Conservation (phyloP, 805 yeast genomes). For the Yamadazyma sp. region DNA sequence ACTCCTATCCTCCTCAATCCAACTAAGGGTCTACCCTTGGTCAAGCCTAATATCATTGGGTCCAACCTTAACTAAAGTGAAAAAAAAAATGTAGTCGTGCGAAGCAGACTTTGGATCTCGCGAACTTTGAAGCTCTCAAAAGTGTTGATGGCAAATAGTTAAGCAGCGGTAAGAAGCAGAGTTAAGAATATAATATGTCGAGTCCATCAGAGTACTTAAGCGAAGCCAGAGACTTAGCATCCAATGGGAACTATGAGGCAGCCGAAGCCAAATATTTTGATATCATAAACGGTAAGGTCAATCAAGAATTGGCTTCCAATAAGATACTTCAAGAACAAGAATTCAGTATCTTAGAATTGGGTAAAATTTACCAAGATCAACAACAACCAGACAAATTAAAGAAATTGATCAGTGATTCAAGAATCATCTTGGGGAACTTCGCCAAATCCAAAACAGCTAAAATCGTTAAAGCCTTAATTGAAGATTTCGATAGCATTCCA, state of each 20-base stretch:
- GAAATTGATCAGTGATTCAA: conserved; percentile 62
- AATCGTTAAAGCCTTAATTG: conserved; percentile 78
- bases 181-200: too few relatives aligned
- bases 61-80: too few relatives aligned
- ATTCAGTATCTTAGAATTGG: conserved; percentile 69
- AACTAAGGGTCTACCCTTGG: too few relatives aligned
- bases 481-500: conserved; percentile 64
- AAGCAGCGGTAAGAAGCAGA: too few relatives aligned
- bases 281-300: conserved; percentile 24
- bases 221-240: conserved; percentile 60
- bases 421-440: conserved; percentile 67
- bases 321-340: conserved; percentile 48
- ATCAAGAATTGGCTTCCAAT: conserved; percentile 16
- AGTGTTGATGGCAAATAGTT: too few relatives aligned
- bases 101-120: too few relatives aligned
- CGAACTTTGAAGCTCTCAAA: too few relatives aligned
- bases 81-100: too few relatives aligned
- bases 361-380: conserved; percentile 58
- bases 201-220: conserved; percentile 28
- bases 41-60: too few relatives aligned
- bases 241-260: conserved; percentile 42
- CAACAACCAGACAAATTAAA: conserved; percentile 51
- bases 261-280: conserved; percentile 63
- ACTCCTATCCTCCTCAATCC: too few relatives aligned
- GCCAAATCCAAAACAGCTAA: conserved; percentile 96